Evolutionary conservation across 371 early-diverging fungal genomes (phyloP).

Genomic region (Phascolomyces articulosus): DNA sequence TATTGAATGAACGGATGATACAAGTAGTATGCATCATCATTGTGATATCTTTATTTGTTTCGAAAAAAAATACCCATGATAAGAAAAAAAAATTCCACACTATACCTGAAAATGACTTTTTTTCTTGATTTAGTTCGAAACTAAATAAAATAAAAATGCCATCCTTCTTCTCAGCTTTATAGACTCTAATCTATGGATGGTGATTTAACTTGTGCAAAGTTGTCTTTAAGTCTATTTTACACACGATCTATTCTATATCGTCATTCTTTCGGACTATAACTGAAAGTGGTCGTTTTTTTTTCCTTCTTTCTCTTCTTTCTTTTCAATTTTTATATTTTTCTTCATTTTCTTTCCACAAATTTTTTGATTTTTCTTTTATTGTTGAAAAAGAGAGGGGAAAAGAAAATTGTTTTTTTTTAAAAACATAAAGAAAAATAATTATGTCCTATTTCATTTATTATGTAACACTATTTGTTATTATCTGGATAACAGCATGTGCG

Average conservation of each 20-base stretch:
- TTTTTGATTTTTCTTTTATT: neutral
- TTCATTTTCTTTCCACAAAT: neutral
- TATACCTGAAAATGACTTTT: constrained; percentile 3
- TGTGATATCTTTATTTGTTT: too few relatives aligned
- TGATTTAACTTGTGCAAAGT: too few relatives aligned
- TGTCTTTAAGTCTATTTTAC: too few relatives aligned
- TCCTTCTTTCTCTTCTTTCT: neutral
- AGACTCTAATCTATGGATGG: too few relatives aligned
- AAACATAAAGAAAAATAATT: neutral
- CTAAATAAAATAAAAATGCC: too few relatives aligned
- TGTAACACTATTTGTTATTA: neutral
- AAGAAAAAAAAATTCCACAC: neutral
- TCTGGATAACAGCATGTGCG: neutral
- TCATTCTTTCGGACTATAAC: neutral
- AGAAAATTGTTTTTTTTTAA: too few relatives aligned
- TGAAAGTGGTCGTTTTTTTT: neutral
- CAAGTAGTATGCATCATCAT: too few relatives aligned
- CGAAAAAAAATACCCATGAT: too few relatives aligned
- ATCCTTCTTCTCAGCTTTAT: too few relatives aligned
- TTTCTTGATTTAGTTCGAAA: neutral
- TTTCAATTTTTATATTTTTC: neutral
- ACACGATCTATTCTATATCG: too few relatives aligned
- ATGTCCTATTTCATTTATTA: neutral
- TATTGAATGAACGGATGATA: too few relatives aligned
- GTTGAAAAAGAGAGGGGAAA: too few relatives aligned